These are phyloP conservation scores for Verbascum thapsus DNA, from an alignment of 257 asterid species.

Conservation along the genomic window DNA sequence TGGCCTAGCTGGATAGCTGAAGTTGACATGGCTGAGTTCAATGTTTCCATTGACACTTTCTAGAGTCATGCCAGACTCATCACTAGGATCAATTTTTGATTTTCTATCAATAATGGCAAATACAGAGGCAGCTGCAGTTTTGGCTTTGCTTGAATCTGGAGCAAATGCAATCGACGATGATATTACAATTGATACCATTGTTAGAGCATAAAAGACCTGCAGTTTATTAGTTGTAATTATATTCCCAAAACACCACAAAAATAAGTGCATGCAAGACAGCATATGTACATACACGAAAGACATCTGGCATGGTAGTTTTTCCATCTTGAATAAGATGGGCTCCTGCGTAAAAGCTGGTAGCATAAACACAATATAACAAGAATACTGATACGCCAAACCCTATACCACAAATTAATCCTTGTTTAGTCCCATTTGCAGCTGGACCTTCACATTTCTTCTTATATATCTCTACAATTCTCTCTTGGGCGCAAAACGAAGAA, in stretches of 20 bases:
- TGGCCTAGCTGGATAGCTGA: slow-evolving; percentile 70
- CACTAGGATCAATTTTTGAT: slow-evolving; percentile 60
- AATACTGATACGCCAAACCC: slow-evolving; percentile 58
- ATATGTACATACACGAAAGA: slow-evolving; percentile 55
- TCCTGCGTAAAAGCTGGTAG: slow-evolving; percentile 69
- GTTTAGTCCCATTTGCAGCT: slow-evolving; percentile 42
- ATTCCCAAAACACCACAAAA: not conserved
- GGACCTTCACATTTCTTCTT: slow-evolving; percentile 60
- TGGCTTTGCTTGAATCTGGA: slow-evolving; percentile 68
- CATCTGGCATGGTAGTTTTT: slow-evolving; percentile 43
- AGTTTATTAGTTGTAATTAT: not conserved
- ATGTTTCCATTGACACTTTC: slow-evolving; percentile 60
- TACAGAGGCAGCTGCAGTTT: slow-evolving; percentile 58
- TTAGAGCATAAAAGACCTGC: slow-evolving; percentile 70
- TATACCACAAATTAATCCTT: slow-evolving; percentile 56
- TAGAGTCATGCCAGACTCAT: slow-evolving; percentile 55
- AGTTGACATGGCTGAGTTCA: slow-evolving; percentile 49
- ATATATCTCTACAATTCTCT: slow-evolving; percentile 52
- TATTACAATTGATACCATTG: slow-evolving; percentile 55
- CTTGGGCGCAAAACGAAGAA: slow-evolving; percentile 75
- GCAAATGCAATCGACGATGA: slow-evolving; percentile 48
- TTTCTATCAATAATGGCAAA: slow-evolving; percentile 58
- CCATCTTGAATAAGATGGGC: slow-evolving; percentile 62
- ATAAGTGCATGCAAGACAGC: not conserved
- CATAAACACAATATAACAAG: slow-evolving; percentile 51